Conservation (phyloP, 2,329 filamentous ascomycete genomes). For the Corynespora cassiicola region DNA sequence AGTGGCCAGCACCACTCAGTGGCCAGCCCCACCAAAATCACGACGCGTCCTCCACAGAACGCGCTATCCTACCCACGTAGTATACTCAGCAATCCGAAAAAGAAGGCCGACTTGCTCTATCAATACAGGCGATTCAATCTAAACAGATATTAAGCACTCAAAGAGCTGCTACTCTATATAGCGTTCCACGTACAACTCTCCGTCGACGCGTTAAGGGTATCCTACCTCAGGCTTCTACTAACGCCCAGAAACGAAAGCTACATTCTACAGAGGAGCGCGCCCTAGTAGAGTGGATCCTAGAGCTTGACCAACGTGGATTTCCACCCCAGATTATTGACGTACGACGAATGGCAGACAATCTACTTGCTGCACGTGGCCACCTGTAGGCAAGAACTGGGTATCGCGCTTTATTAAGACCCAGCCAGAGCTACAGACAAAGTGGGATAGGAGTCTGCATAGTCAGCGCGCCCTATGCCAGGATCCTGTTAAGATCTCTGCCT, state of each 20-base stretch:
- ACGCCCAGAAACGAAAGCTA: constrained; percentile 14
- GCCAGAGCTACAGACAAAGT: constrained; percentile 17
- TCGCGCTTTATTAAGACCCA: constrained; percentile 11
- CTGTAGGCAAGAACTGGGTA: constrained; percentile 12
- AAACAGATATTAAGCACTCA: constrained; percentile 1
- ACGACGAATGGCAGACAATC: constrained; percentile 10
- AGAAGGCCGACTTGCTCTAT: constrained; percentile 13
- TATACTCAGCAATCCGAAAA: constrained; percentile 5
- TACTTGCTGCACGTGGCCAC: constrained; percentile 11
- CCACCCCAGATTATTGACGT: constrained; percentile 10
- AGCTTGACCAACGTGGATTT: constrained; percentile 12
- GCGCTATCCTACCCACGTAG: constrained; percentile 1
- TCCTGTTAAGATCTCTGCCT: constrained; percentile 8
- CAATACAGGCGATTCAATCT: constrained; percentile 3
- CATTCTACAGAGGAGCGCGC: constrained; percentile 9
- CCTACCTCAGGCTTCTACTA: not conserved
- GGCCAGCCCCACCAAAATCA: constrained; percentile 5
- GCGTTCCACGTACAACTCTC: constrained; percentile 5
- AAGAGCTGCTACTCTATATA: constrained; percentile 1
- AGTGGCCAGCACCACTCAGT: too few species aligned
- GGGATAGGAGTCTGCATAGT: constrained; percentile 7
- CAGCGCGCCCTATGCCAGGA: constrained; percentile 11
- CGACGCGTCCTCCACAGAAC: constrained; percentile 4
- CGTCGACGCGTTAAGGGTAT: constrained; percentile 2
- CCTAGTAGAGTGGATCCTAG: constrained; percentile 12